Conservation (phyloP, 148 eudicot species). For the Fagopyrum homotropicum region DNA sequence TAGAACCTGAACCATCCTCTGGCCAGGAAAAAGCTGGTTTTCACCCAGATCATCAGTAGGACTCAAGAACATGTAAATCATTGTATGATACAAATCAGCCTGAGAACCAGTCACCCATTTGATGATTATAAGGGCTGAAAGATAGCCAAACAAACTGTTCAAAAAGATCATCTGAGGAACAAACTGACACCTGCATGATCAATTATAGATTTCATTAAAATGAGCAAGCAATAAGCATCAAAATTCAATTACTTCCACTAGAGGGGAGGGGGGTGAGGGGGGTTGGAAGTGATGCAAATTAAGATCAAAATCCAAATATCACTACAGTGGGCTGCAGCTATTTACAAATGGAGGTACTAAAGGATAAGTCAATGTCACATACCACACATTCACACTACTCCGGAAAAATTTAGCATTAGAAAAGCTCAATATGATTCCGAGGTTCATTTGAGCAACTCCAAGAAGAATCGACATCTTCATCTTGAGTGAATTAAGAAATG, state of each 20-base stretch:
- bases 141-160: conserved; percentile 56
- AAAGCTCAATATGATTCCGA: conserved; percentile 50
- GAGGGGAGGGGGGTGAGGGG: not conserved
- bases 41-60: conserved; percentile 94
- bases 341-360: conserved; percentile 2
- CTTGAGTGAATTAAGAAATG: conserved; percentile 61
- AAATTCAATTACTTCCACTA: not conserved
- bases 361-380: conserved; percentile 6
- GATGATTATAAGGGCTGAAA: conserved; percentile 40
- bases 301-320: not conserved
- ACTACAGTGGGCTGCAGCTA: not conserved
- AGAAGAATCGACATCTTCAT: conserved; percentile 65
- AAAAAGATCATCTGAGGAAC: conserved; percentile 52
- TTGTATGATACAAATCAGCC: conserved; percentile 52
- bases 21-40: conserved; percentile 86
- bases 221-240: not conserved
- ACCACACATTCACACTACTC: conserved; percentile 46
- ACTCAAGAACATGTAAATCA: conserved; percentile 56
- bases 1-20: conserved; percentile 67
- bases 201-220: not conserved
- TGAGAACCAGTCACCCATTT: conserved; percentile 63
- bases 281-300: not conserved
- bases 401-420: conserved; percentile 46
- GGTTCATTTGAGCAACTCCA: conserved; percentile 59
- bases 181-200: conserved; percentile 42